Base-by-base conservation (phyloP, 2,329 filamentous ascomycete genomes). In the Daldinia eschscholtzii region DNA sequence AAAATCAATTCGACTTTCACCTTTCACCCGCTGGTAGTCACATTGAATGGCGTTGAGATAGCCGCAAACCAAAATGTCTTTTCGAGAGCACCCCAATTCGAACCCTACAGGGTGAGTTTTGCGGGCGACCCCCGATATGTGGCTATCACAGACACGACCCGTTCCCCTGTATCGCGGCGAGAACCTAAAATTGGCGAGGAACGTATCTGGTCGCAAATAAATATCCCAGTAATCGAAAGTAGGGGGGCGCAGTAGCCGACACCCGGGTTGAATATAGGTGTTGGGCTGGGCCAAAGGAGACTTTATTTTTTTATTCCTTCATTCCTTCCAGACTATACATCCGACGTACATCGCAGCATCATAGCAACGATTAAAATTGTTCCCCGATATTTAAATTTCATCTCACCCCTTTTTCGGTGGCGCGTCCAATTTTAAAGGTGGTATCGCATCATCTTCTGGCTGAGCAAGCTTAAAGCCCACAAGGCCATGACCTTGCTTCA, bases 401-500 rank as follows among this genome's bases (percentile, higher is more conserved):
- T 9, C 44, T 46, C 41, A 13, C 23, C 69, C 64, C 68, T 55
- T 72, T 64, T 63, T 70, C 6, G 64, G 73, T 37, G 70, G 67
- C 13, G 60, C 12, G 20, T 72, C 68, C 15, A 76, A 59, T 44
- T 66, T 75, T 48, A 76, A 42, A 4, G 64, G 65, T 33, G 74
- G 71, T 28, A 75, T 52, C 13, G 55, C 50, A 12, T 65, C 65
- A 28, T 63, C 26, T 2, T 63, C 26, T 2, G 35, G 20, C 35
- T 68, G 23, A 6, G 42, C 35, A 10, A 59, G 50, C 39, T 57
- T 64, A 6, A 18, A 33, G 15, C 37, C 53, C 6, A 35, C 50
- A 12, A 70, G 39, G 9, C 68, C 61, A 41, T 67, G 53, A 15
- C 58, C 68, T 37, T 74, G 70, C 59, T 71, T 80, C 79, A 93